Conservation (phyloP, 1,284 basidiomycete species). For the Leccinum fuscescens region DNA sequence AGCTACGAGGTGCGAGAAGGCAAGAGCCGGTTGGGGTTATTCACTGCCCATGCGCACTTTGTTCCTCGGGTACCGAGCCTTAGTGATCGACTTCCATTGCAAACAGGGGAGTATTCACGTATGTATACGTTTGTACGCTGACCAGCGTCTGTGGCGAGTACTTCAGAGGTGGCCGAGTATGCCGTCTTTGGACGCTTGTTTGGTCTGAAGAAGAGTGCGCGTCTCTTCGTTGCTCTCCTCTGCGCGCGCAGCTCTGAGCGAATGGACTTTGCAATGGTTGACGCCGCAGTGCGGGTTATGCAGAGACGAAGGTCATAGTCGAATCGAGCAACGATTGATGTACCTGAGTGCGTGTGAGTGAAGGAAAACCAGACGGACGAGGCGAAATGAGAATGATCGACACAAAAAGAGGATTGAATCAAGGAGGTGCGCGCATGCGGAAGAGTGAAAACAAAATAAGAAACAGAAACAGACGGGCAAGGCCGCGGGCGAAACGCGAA, state of each 20-base stretch:
- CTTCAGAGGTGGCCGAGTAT: no score
- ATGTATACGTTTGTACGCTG: constrained; percentile 76
- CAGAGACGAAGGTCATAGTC: constrained; percentile 79
- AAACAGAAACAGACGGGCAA: no score
- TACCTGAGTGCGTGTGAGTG: no score
- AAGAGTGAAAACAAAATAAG: no score
- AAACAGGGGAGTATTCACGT: constrained; percentile 71
- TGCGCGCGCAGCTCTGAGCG: constrained; percentile 26
- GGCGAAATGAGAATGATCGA: no score
- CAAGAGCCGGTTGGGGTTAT: constrained; percentile 32
- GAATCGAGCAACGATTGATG: neutral
- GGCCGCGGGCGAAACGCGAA: neutral
- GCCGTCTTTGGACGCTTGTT: no score
- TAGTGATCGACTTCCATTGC: constrained; percentile 63
- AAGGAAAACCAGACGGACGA: no score
- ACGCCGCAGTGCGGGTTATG: constrained; percentile 85
- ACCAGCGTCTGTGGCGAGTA: constrained; percentile 47
- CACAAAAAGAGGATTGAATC: no score
- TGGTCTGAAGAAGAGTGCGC: constrained; percentile 17
- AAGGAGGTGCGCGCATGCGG: no score
- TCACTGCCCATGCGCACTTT: constrained; percentile 92
- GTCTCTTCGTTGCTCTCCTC: constrained; percentile 20
- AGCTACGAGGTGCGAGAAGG: neutral
- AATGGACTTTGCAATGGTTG: constrained; percentile 83
- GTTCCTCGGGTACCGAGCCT: constrained; percentile 81